Conservation (phyloP, 2,329 filamentous ascomycete genomes). For the Pseudogymnoascus sp. region DNA sequence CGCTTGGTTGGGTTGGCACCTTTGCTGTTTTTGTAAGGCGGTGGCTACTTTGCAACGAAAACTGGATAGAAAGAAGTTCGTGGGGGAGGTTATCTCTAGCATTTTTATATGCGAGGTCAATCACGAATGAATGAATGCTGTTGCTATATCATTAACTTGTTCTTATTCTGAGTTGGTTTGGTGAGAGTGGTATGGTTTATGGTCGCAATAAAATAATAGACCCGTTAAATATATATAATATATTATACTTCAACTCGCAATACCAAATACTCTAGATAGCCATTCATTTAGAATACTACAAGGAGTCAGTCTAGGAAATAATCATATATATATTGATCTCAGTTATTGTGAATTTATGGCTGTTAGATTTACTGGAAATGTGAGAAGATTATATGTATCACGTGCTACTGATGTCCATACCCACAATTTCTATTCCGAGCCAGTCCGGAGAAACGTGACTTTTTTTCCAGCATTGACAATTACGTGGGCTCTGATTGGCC, state of each 20-base stretch:
- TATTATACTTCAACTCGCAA: neutral
- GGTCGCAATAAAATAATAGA: neutral
- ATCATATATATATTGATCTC: neutral
- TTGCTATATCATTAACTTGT: neutral
- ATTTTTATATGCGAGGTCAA: neutral
- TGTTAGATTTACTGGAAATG: neutral
- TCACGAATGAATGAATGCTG: neutral
- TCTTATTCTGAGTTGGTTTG: neutral
- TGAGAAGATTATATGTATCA: neutral
- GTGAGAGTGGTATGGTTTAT: neutral
- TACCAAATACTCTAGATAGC: neutral
- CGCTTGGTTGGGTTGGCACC: conserved; percentile 1
- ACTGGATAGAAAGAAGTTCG: neutral
- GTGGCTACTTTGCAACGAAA: neutral
- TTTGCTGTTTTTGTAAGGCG: conserved; percentile 3
- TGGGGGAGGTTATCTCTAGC: neutral
- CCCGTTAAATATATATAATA: neutral
- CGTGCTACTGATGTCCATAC: neutral
- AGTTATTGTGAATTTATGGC: neutral
- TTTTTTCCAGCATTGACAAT: conserved; percentile 8
- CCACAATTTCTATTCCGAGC: neutral
- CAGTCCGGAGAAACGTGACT: conserved; percentile 7
- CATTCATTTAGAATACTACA: neutral
- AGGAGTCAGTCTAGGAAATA: neutral
- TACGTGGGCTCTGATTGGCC: neutral